Evolutionary conservation across 768 basidiomycete species (phyloP), one percentile per base, ranked within the genome.

Genomic region (Udeniomyces megalosporus): DNA sequence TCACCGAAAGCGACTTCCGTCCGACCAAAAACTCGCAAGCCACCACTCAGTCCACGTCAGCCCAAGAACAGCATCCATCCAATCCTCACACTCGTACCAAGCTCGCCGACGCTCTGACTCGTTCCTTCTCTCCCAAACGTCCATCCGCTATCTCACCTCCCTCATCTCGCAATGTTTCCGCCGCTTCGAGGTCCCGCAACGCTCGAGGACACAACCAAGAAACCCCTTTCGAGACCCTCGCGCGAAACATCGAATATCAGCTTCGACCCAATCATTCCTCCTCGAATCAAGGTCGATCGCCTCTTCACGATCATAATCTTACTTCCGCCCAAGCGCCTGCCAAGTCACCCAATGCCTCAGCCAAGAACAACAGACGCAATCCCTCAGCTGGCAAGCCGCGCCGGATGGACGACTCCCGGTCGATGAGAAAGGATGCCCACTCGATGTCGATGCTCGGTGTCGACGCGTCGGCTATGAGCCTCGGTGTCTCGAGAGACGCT

Each of bases 91-190:
- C 57, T 34, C 49, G 35, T 29, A 53, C 61, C 26, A 64, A 66
- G 56, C 59, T 66, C 65, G 70, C 29, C 22, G 48, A 53, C 46
- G 64, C 56, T n/a, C 52, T 46, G 42, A 62, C 51, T 49, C 63
- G 52, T 66, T 60, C 66, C 68, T 12, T 74, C 70, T 54, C 72
- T 70, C 54, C 75, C 74, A 31, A 77, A 77, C 35, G 70, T 87
- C 22, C 79, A 83, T 54, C 74, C 88, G 2, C 88, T 87, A 0
- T 34, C 20, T 20, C 61, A 49, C 35, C 54, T 35, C 35, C 49
- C 24, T 34, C 54, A 17, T 24, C 56, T n/a, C 38, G 24, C 22
- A 20, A 17, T n/a, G 4, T 47, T 26, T 22, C 51, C n/a, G 20
- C 29, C 20, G 15, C 51, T 2, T 24, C 15, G 8, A n/a, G 28